A percentile compares a stretch with the other conserved stretches of the same genome.
Conservation (phyloP, 352 stramenopile genomes). For the Globisporangium viniferum region DNA sequence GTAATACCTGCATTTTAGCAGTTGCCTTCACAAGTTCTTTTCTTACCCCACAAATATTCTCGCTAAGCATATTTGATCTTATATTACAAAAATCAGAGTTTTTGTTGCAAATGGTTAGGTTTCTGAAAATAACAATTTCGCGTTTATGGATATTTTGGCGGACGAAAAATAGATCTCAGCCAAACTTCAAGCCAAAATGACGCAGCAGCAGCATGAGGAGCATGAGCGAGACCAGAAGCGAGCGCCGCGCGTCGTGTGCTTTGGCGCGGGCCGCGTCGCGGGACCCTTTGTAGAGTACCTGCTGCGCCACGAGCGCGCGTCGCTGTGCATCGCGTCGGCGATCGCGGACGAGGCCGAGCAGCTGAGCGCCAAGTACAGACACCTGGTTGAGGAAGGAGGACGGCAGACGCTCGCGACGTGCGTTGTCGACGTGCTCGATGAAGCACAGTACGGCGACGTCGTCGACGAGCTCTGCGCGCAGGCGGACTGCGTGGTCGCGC, state of each 20-base stretch:
- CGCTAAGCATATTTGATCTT: no score
- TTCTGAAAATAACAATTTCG: no score
- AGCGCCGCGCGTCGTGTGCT: conserved; percentile 29
- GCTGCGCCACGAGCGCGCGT: conserved; percentile 20
- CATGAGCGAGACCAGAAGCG: background rate
- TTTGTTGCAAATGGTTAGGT: no score
- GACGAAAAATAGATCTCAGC: no score
- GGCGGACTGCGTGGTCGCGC: conserved; percentile 74
- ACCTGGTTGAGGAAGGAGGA: background rate
- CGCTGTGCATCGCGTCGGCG: conserved; percentile 26
- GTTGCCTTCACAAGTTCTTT: no score
- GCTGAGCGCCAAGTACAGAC: conserved; percentile 23
- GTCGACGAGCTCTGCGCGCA: conserved; percentile 27
- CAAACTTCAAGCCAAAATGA: background rate
- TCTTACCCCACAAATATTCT: no score
- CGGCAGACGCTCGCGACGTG: conserved; percentile 13
- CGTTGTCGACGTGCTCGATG: conserved; percentile 23
- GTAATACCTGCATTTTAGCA: no score
- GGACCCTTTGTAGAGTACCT: conserved; percentile 38
- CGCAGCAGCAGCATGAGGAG: background rate
- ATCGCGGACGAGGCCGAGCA: conserved; percentile 26
- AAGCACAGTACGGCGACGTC: background rate
- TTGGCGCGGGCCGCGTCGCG: conserved; percentile 46
- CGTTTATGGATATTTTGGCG: no score
- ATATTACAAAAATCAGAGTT: no score